Base-by-base conservation (phyloP, 495 filamentous ascomycete genomes). In the Hypomontagnella submonticulosa region DNA sequence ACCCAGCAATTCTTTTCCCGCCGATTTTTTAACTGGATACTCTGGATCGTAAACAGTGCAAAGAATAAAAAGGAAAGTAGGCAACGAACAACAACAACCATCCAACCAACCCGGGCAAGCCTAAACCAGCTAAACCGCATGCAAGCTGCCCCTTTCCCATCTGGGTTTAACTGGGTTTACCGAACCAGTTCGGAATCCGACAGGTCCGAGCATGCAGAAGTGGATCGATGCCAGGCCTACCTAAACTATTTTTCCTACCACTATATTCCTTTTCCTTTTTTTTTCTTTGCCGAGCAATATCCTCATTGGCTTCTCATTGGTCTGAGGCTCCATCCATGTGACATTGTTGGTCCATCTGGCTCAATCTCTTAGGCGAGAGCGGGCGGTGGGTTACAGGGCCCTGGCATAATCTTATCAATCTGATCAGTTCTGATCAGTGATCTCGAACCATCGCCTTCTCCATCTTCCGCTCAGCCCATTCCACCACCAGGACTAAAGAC, bases 401-500 rank as follows among this genome's bases (percentile, higher is more conserved):
- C 67, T 70, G 67, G 63, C 62, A 65, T 74, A 73, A 76, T 76
- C 74, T 76, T 76, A 76, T 76, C 74, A 76, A 76, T 76, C 74
- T 68, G 70, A 73, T 76, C 74, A 73, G 72, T 73, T 76, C 74
- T 68, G 70, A 73, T 76, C 74, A 73, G 72, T 73, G 64, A 71
- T 71, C 64, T 66, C 64, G 59, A 63, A 66, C 63, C 67, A 63
- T 63, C 58, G 10, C 59, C 36, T 32, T 36, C 23, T 36, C n/a
- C 13, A 6, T 23, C 8, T 49, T 27, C 20, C 46, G n/a, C 6
- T 44, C 18, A 19, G 10, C 18, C 34, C 19, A 48, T 18, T 36
- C 46, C 48, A 56, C 60, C 62, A 16, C 34, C n/a, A n/a, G n/a
- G n/a, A n/a, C 23, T 27, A 27, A 2, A 27, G 6, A 27, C 3